phyloP scores from a whole-genome alignment of 1,139 yeast genomes.

The Zhuliangozyma blackwelliae region DNA sequence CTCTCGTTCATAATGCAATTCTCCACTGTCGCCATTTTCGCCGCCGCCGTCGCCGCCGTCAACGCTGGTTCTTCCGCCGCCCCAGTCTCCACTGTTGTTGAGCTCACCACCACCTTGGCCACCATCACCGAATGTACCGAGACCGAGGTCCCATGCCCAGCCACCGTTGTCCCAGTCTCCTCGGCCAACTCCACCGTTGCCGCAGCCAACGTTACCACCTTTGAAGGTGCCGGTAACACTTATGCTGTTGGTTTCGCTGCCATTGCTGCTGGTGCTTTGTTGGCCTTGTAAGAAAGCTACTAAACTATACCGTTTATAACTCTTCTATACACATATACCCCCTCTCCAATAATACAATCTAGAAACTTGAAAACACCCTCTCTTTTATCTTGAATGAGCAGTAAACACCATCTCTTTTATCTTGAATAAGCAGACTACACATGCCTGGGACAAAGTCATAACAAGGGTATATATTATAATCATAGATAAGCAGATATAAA shows the following conservation, averaged over 20 bases:
- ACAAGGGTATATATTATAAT: no score
- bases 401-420: no score
- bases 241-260: slow-evolving; percentile 47
- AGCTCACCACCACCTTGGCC: slow-evolving; percentile 15
- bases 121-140: slow-evolving; percentile 44
- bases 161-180: slow-evolving; percentile 17
- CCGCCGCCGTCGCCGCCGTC: slow-evolving; percentile 33
- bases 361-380: no score
- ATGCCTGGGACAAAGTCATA: no score
- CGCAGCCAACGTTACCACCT: slow-evolving; percentile 32
- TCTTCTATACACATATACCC: no score
- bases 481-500: no score
- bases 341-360: no score
- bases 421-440: no score
- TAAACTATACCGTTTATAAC: background rate
- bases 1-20: slow-evolving; percentile 40
- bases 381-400: no score
- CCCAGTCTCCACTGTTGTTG: slow-evolving; percentile 27
- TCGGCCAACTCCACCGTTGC: slow-evolving; percentile 23
- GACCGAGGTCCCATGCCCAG: slow-evolving; percentile 40
- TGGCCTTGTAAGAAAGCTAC: slow-evolving; percentile 38
- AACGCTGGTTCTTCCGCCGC: slow-evolving; percentile 19
- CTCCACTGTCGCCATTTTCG: slow-evolving; percentile 44
- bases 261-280: slow-evolving; percentile 50
- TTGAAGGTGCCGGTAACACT: slow-evolving; percentile 35